Conservation (phyloP, 2,329 filamentous ascomycete species). For the Graphiopsis chlorocephala region DNA sequence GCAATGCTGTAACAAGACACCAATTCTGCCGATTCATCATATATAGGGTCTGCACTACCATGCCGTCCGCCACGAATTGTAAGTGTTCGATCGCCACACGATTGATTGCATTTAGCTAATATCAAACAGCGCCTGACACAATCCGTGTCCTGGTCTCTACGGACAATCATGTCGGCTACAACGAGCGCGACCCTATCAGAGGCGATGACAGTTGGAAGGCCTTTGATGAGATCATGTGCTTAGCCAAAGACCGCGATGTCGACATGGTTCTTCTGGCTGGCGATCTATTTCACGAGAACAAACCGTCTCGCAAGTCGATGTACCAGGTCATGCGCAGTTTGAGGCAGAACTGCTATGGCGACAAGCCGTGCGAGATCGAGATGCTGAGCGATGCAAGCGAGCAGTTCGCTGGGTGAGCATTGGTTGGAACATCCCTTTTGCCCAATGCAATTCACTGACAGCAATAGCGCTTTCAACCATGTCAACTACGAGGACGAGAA, state of each 20-base stretch:
- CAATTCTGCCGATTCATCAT: neutral
- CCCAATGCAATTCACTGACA: conserved; percentile 17
- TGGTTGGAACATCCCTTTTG: neutral
- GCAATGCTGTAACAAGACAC: conserved; percentile 1
- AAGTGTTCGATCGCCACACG: neutral
- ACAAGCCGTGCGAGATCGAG: conserved; percentile 92
- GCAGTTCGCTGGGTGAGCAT: conserved; percentile 60
- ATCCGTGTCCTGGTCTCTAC: conserved; percentile 93
- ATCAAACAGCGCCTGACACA: conserved; percentile 56
- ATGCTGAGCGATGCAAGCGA: conserved; percentile 91
- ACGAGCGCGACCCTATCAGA: conserved; percentile 88
- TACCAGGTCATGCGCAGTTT: conserved; percentile 96
- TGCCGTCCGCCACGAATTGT: neutral
- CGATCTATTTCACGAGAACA: conserved; percentile 97
- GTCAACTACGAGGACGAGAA: conserved; percentile 98
- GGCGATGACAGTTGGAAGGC: conserved; percentile 95
- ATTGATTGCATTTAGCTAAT: neutral
- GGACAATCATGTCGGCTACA: conserved; percentile 96
- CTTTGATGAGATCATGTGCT: conserved; percentile 91
- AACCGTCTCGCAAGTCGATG: conserved; percentile 90
- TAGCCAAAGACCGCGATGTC: conserved; percentile 84
- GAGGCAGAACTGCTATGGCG: conserved; percentile 87
- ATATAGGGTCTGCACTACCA: neutral
- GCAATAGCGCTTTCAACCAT: conserved; percentile 69
- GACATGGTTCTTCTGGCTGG: conserved; percentile 96